Evolutionary conservation across 2,329 filamentous ascomycete species (phyloP).

Genomic region (Aureobasidium sp.): DNA sequence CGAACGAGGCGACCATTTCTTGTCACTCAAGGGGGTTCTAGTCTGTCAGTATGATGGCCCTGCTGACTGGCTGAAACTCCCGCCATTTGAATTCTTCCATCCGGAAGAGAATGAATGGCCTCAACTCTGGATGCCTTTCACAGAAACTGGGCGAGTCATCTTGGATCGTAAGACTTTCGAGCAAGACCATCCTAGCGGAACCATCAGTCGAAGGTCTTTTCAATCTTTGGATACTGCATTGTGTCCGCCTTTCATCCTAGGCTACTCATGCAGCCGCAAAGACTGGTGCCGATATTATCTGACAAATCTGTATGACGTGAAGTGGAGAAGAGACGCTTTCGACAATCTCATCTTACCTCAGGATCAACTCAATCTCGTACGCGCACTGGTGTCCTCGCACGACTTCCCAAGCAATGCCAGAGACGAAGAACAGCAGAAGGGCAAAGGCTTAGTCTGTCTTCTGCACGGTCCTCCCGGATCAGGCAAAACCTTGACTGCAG

Average conservation of each 20-base stretch:
- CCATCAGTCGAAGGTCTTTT: not conserved
- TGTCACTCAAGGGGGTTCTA: not conserved
- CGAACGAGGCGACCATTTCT: not conserved
- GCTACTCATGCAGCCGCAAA: not conserved
- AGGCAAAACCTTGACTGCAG: slow-evolving; percentile 33
- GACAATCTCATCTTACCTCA: not conserved
- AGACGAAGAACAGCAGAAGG: slow-evolving; percentile 23
- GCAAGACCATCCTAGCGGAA: slow-evolving; percentile 3
- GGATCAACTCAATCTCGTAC: not conserved
- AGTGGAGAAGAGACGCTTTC: not conserved
- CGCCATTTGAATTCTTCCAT: not conserved
- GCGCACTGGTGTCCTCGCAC: not conserved
- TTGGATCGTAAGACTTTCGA: slow-evolving; percentile 1
- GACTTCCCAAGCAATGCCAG: not conserved
- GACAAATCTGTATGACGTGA: not conserved
- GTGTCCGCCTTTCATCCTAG: not conserved
- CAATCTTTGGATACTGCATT: not conserved
- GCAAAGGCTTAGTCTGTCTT: slow-evolving; percentile 34
- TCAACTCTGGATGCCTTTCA: not conserved
- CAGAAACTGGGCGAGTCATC: not conserved
- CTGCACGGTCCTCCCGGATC: slow-evolving; percentile 32
- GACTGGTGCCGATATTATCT: not conserved
- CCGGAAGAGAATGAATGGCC: not conserved
- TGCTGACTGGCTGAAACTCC: not conserved
- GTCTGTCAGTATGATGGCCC: not conserved